Percentiles rank a stretch among this genome's conserved stretches.
phyloP scores from a whole-genome alignment of 768 basidiomycete species.

The Austroboletus eburneus region DNA sequence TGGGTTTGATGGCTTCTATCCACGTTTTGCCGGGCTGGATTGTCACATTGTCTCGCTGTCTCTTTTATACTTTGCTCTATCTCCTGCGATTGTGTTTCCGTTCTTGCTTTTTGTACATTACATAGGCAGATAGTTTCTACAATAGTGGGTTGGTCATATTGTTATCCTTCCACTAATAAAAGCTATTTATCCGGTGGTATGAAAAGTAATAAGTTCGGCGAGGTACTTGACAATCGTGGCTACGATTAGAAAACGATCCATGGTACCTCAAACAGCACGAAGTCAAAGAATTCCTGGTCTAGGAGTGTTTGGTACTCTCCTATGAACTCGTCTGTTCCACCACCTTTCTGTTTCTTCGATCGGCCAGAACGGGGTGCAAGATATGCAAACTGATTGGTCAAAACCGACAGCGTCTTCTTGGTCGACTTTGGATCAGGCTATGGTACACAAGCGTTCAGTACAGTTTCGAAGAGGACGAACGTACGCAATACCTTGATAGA shows the following conservation, averaged over 20 bases:
- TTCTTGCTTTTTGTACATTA: conserved; percentile 35
- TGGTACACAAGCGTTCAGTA: neutral
- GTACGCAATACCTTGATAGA: conserved; percentile 61
- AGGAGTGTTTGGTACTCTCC: conserved; percentile 92
- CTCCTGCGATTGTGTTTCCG: conserved; percentile 17
- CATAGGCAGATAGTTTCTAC: conserved; percentile 46
- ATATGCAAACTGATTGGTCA: conserved; percentile 79
- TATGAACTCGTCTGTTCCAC: conserved; percentile 60
- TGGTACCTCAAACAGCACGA: conserved; percentile 90
- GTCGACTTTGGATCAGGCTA: conserved; percentile 85
- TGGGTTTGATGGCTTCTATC: conserved; percentile 14
- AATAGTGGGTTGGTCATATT: conserved; percentile 55
- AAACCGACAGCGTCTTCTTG: conserved; percentile 68
- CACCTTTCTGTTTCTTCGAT: conserved; percentile 33
- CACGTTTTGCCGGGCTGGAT: conserved; percentile 14
- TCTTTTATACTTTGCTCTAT: conserved; percentile 21
- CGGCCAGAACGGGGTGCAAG: conserved; percentile 65
- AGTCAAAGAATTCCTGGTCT: conserved; percentile 96
- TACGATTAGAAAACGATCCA: conserved; percentile 66
- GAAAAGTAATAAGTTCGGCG: neutral
- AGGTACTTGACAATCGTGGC: neutral
- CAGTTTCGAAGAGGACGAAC: neutral
- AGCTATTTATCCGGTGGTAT: conserved; percentile 31
- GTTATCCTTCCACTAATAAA: conserved; percentile 60
- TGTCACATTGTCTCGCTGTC: conserved; percentile 15